Evolutionary conservation across 345 rosid genomes (phyloP).

Genomic region (Corymbia maculata): DNA sequence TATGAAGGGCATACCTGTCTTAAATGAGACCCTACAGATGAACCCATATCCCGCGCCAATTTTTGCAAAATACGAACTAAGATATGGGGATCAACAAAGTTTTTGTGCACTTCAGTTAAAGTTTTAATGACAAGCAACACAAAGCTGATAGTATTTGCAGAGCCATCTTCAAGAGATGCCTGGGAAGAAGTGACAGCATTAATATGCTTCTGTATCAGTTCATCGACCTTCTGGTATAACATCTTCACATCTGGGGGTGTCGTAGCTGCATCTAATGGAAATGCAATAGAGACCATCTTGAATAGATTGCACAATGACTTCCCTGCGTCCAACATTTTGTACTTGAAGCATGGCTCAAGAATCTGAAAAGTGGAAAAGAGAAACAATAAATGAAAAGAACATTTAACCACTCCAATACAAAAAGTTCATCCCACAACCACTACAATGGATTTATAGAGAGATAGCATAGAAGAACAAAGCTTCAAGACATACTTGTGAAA

Average conservation of each 20-base stretch:
- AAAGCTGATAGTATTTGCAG: constrained; percentile 72
- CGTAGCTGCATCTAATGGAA: constrained; percentile 63
- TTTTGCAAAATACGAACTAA: constrained; percentile 89
- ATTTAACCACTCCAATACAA: background rate
- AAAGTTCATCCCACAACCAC: background rate
- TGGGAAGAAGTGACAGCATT: constrained; percentile 57
- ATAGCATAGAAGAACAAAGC: background rate
- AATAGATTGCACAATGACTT: constrained; percentile 85
- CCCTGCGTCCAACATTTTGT: constrained; percentile 92
- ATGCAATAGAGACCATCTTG: constrained; percentile 91
- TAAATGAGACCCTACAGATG: constrained; percentile 63
- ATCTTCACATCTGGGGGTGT: constrained; percentile 70
- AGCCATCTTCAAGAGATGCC: constrained; percentile 66
- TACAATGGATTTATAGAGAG: background rate
- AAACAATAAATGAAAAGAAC: background rate
- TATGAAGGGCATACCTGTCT: constrained; percentile 57
- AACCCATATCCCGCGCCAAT: constrained; percentile 88
- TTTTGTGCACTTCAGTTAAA: constrained; percentile 79
- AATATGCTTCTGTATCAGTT: constrained; percentile 82
- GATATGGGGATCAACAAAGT: constrained; percentile 58
- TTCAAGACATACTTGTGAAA: constrained; percentile 58
- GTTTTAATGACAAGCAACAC: constrained; percentile 89
- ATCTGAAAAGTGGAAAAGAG: constrained; percentile 38
- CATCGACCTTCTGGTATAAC: constrained; percentile 82
- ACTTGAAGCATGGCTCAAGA: constrained; percentile 95